Base-by-base conservation (phyloP, 306 rosid species). In the Fragaria iinumae region DNA sequence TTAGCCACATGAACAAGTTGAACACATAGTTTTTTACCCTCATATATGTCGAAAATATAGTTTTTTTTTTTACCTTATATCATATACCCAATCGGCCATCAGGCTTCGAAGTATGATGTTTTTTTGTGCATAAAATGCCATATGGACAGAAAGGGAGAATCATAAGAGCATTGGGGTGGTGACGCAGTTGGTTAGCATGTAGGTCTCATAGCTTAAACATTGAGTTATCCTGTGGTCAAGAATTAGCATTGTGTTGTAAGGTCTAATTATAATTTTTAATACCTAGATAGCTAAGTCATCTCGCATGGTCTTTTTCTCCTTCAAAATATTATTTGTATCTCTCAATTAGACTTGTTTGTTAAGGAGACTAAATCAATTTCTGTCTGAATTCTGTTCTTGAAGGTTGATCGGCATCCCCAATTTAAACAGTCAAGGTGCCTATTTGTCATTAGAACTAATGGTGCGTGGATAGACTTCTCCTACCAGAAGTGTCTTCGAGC, bases 401-500 rank as follows among this genome's bases (percentile, higher is more conserved):
- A 92, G 99, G 98, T 96, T 25, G 97, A 96, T 82, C 89, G 92
- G 66, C 98, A 92, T 84, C 98, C 99, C 74, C 89, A 85, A 74
- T 92, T 88, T 81, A 80, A 76, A 70, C 76, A 64, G 23, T 84
- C 96, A 53, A 89, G 97, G 82, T 94, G 98, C 87, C 89, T 94
- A 41, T 92, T 92, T 83, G 90, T 94, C 63, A 82, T 92, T 57
- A 92, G 98, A 89, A 90, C 89, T 52, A 96, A 95, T 76, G 97
- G 96, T 48, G 86, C 84, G 67, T 92, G 98, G 97, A 90, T 88
- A 11, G 98, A 91, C 82, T 93, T 93, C 90, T 93, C 97, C 10
- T 93, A 93, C 79, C 96, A 86, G 80, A 93, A 89, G 87, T 91
- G 98, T 83, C 89, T 93, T 49, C 89, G 91, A 57, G 89, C 84